Evolutionary conservation across 805 yeast genomes (phyloP), one percentile per base, ranked within the genome.

Genomic region (Priceomyces fermenticarens): DNA sequence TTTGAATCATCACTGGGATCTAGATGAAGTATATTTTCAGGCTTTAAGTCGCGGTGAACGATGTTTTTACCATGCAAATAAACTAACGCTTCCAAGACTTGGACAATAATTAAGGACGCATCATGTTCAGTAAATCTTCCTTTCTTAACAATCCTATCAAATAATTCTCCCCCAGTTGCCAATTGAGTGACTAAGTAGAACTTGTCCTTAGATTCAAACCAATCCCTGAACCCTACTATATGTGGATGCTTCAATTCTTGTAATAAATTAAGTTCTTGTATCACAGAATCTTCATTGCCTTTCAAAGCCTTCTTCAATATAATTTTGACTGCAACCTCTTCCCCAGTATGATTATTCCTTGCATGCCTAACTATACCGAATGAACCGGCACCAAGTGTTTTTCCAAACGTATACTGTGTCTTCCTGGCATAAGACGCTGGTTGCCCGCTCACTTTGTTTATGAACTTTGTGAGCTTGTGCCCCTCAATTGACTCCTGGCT

Each of bases 111-210:
- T 41, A 70, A 65, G 9, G 86, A 82, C 1, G 97, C 98, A 59
- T 90, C 97, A 46, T 72, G 73, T 60, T 91, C 99, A 4, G 96
- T 87, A 63, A 88, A 91, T 41, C 82, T 75, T 10, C 97, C 97
- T 53, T 81, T 72, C 36, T 79, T 70, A 31, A 89, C 75, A 47
- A 91, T 88, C 40, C 97, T 70, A 47, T 90, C 97, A 57, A 91
- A 91, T 43, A 91, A 67, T 62, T 91, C 99, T 38, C 99, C 99
- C 25, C 99, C 99, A 2, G 89, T 84, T 16, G 97, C 97, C 55
- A 91, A 70, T 61, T 91, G 96, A 2, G 97, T 91, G 13, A 88
- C 97, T 43, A 91, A 84, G 58, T 88, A 91, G 63, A 87, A 89
- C 67, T 91, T 91, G 53, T 89, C 96, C 60, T 79, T 85, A 23